Base-by-base conservation (phyloP, 768 basidiomycete species). In the Mycena pura region DNA sequence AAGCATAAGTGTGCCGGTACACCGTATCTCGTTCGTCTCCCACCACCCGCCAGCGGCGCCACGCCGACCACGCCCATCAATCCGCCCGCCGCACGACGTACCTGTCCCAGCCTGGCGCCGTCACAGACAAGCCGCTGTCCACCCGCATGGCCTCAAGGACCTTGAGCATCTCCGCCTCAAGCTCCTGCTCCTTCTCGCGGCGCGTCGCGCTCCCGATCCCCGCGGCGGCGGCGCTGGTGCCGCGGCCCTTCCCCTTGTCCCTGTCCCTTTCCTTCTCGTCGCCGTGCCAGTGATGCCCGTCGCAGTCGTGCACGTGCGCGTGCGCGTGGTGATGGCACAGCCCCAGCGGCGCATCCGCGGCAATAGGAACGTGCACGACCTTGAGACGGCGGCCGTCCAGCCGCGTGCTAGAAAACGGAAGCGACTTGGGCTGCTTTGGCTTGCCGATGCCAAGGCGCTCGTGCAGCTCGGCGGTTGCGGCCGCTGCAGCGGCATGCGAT, bases 81-180 rank as follows among this genome's bases (percentile, higher is more conserved):
- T 76, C 74, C 31, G 71, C 72, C 32, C 72, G 76, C 65, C 79
- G 81, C 36, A 89, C 79, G 38, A 80, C 69, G 70, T 90, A 89
- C 59, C 85, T 77, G 70, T 90, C 87, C 88, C 88, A 90, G 51
- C 79, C 83, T 27, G 88, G 87, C 69, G 84, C 86, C 17, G 77
- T 64, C 31, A 83, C 77, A 58, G 82, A 6, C 36, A 46, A 13
- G 48, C 57, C 31, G 39, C 15, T 51, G 41, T 39, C 53, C n/a
- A 38, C 44, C 29, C 56, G 41, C 60, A 65, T 57, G 46, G 60
- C 64, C 44, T 61, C 64, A 39, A 65, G 64, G 49, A 65, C 50
- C 24, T 25, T 27, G 36, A 55, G 54, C 63, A 65, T 80, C 72
- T 82, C 85, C 17, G 75, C 74, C 69, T 74, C 71, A 67, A 78